Conservation (phyloP, 331 rosid genomes). For the Spiraea crenata region DNA sequence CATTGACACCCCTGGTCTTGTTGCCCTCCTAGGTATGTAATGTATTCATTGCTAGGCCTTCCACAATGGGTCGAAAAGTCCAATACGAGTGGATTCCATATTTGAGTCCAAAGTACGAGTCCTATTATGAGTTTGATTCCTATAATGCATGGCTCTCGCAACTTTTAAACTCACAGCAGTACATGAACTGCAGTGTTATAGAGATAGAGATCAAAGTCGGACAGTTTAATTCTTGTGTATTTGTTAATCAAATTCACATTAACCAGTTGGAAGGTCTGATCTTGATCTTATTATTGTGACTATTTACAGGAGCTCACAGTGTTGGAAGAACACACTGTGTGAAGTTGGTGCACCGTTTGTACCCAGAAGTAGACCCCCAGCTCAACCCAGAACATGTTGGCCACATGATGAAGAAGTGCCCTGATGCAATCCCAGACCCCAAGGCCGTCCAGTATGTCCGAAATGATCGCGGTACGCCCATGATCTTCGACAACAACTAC, state of each 20-base stretch:
- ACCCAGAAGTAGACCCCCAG: constrained; percentile 82
- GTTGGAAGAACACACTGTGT: constrained; percentile 96
- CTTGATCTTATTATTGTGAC: background rate
- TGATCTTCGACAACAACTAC: constrained; percentile 90
- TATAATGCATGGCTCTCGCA: no score
- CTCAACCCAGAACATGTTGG: constrained; percentile 76
- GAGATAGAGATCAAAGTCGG: no score
- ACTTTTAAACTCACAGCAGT: no score
- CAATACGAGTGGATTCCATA: no score
- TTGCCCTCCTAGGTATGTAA: constrained; percentile 73
- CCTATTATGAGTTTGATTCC: no score
- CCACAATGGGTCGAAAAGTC: no score
- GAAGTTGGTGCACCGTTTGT: constrained; percentile 92
- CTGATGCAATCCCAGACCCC: constrained; percentile 85
- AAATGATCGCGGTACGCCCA: constrained; percentile 95
- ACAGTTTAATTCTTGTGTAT: no score
- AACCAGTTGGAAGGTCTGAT: background rate
- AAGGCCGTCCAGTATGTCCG: constrained; percentile 97
- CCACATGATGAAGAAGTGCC: constrained; percentile 96
- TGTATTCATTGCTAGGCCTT: no score
- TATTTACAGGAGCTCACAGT: constrained; percentile 76
- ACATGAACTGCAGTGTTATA: no score
- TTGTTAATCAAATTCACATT: no score
- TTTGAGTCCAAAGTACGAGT: no score
- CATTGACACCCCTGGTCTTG: constrained; percentile 86